Conservation (phyloP, 2,329 filamentous ascomycete genomes). For the Clonostachys solani region DNA sequence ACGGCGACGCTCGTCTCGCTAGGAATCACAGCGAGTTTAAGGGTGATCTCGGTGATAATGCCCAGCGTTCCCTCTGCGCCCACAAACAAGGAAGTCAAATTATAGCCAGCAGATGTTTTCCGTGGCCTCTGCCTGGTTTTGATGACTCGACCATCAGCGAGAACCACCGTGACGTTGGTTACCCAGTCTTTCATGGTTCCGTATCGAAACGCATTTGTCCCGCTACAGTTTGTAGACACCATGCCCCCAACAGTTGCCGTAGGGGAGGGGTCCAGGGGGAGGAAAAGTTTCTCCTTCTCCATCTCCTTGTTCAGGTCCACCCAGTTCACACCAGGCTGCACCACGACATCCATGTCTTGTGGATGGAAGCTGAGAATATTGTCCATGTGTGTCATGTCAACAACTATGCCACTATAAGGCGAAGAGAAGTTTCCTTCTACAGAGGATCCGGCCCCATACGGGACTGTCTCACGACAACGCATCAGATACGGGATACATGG, state of each 20-base stretch:
- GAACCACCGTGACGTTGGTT: constrained; percentile 64
- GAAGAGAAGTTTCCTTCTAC: constrained; percentile 69
- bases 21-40: constrained; percentile 63
- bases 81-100: constrained; percentile 64
- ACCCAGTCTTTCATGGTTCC: constrained; percentile 78
- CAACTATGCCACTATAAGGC: constrained; percentile 62
- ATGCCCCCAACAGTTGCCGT: constrained; percentile 53
- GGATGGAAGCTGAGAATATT: constrained; percentile 60
- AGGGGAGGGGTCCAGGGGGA: constrained; percentile 67
- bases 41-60: constrained; percentile 64
- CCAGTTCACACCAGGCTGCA: constrained; percentile 67
- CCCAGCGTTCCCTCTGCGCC: constrained; percentile 70
- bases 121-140: constrained; percentile 63
- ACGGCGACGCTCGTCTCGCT: constrained; percentile 62
- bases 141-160: constrained; percentile 63
- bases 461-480: constrained; percentile 31
- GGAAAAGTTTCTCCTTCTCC: constrained; percentile 57
- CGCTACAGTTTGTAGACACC: constrained; percentile 65
- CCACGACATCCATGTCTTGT: constrained; percentile 67
- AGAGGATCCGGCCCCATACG: constrained; percentile 70
- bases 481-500: no score
- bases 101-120: constrained; percentile 69
- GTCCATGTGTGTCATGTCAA: constrained; percentile 68
- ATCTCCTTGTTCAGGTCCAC: constrained; percentile 63
- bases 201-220: constrained; percentile 58